Base-by-base conservation (phyloP, 768 basidiomycete species). In the Suillus placidus region DNA sequence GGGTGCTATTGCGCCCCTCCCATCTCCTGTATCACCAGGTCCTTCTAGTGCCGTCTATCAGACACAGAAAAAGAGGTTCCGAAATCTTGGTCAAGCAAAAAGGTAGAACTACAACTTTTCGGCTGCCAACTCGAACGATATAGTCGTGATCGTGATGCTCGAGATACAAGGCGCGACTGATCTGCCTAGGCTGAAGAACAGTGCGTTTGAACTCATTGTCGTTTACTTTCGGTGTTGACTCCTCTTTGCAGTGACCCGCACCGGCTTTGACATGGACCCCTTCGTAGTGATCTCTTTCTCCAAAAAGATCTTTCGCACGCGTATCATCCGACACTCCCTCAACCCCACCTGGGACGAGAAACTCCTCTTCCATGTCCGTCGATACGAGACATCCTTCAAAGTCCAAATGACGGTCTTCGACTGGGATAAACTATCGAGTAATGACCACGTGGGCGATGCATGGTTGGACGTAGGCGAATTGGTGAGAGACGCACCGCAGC, bases 281-380 rank as follows among this genome's bases (percentile, higher is more conserved):
- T 99, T 98, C 72, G 92, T 94, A 30, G 95, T 99, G 67, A 86
- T 96, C 68, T 94, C 94, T 4, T 99, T 99, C 68, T 94, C 96
- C 37, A 96, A 95, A 81, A 99, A 97, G 76, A 93, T 98, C 6
- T 99, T 99, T 80, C 85, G 96, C 3, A 98, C 96, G 0, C 89
- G 92, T 38, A 88, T 95, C 34, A 88, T 95, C 63, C 86, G 95
- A 4, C 94, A 95, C 76, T 89, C 87, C 0, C 80, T 89, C 62
- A 94, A 93, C 74, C 97, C 97, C 0, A 83, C 84, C 1, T 99
- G 95, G 93, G 93, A 98, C 67, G 95, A 98, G 79, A 96, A 97
- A 76, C 80, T 99, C 4, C 84, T 97, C 13, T 99, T 98, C 82
- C 96, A 97, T 74, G 96, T 99, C 16, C 86, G 94, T 34, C 82